Percentiles rank a stretch among this genome's conserved stretches.
Conservation (phyloP, 192 early-diverging fungal genomes). For the Backusella tuberculispora region DNA sequence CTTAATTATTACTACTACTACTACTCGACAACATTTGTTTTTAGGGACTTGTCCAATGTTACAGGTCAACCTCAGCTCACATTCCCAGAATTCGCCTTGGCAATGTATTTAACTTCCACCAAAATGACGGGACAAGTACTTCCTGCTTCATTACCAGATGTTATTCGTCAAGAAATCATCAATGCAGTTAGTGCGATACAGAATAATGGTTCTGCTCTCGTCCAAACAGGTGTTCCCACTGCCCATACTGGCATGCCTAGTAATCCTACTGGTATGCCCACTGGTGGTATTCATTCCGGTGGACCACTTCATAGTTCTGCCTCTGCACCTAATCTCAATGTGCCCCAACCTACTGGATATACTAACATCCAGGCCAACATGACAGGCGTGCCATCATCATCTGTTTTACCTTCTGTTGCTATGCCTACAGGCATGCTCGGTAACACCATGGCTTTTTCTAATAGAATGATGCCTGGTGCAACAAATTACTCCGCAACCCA, state of each 20-base stretch:
- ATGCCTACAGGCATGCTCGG: conserved; percentile 40
- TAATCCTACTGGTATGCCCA: background rate
- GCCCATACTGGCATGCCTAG: conserved; percentile 15
- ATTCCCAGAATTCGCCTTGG: conserved; percentile 66
- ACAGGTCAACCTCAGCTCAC: conserved; percentile 53
- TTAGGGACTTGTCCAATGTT: conserved; percentile 63
- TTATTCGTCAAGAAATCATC: conserved; percentile 52
- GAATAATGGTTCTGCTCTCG: conserved; percentile 21
- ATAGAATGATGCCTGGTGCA: conserved; percentile 45
- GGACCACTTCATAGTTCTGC: background rate
- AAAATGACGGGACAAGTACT: conserved; percentile 57
- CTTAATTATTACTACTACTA: background rate
- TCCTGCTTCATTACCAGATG: conserved; percentile 54
- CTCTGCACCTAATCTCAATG: conserved; percentile 3
- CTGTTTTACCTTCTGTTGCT: background rate
- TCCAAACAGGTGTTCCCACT: conserved; percentile 5
- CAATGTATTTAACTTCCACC: conserved; percentile 67
- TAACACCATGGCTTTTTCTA: conserved; percentile 39
- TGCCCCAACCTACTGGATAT: conserved; percentile 25
- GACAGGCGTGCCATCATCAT: conserved; percentile 28
- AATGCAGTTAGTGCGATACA: conserved; percentile 31
- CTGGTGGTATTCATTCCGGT: background rate
- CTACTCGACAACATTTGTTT: background rate
- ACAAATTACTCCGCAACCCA: conserved; percentile 6
- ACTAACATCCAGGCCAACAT: conserved; percentile 20